Percentiles rank a stretch among this genome's conserved stretches.
These are phyloP conservation scores for Letharia columbiana DNA, from an alignment of 495 filamentous ascomycete genomes.

Conservation along the genomic window DNA sequence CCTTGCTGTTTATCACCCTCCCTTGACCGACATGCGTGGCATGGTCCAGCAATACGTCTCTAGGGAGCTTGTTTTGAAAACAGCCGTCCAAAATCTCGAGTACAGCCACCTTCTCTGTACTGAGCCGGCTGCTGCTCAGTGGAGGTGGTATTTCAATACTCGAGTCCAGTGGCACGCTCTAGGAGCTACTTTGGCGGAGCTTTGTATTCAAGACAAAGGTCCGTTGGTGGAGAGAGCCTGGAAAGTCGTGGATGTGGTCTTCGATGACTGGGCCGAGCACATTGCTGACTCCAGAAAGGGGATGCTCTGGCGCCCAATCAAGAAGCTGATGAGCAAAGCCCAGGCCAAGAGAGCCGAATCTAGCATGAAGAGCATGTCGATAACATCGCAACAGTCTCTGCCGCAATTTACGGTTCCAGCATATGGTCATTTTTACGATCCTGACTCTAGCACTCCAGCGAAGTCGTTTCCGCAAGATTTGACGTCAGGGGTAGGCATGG, in stretches of 20 bases:
- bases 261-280: constrained; percentile 43
- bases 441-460: neutral
- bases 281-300: constrained; percentile 49
- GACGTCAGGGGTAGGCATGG: neutral
- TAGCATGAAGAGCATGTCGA: neutral
- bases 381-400: constrained; percentile 15
- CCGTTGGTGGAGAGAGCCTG: constrained; percentile 74
- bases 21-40: constrained; percentile 10
- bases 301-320: constrained; percentile 66
- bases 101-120: constrained; percentile 17
- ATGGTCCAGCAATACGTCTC: constrained; percentile 9
- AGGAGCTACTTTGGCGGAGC: constrained; percentile 54
- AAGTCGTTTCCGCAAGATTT: constrained; percentile 6
- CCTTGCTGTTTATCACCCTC: constrained; percentile 22
- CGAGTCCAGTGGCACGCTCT: constrained; percentile 43
- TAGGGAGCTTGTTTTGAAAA: constrained; percentile 16
- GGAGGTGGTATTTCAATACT: constrained; percentile 35
- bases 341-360: constrained; percentile 21
- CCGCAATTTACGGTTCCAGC: constrained; percentile 15
- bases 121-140: constrained; percentile 23
- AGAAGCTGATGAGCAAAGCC: constrained; percentile 52
- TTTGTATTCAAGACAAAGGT: constrained; percentile 60
- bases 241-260: constrained; percentile 58
- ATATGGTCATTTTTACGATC: neutral
- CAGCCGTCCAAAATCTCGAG: constrained; percentile 21